Conservation (phyloP, 1,139 yeast genomes). For the Kurtzmaniella quercitrusa region DNA sequence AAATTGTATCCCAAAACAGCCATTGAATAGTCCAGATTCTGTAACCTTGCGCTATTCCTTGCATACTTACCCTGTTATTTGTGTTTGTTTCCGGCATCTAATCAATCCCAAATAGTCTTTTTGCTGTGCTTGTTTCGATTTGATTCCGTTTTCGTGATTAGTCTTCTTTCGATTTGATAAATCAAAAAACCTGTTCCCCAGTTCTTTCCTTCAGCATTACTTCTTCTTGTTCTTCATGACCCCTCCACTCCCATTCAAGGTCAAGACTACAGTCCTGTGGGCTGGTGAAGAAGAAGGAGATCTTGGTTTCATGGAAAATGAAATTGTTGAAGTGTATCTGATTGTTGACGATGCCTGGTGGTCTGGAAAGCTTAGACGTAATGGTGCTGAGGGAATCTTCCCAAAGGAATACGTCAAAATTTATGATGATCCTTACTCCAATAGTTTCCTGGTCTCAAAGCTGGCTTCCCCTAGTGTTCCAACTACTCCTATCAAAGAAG, state of each 20-base stretch:
- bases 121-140: background rate
- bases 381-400: slow-evolving; percentile 78
- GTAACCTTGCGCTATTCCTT: background rate
- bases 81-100: background rate
- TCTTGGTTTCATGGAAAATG: slow-evolving; percentile 91
- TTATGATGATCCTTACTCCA: slow-evolving; percentile 25
- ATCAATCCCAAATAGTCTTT: background rate
- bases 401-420: slow-evolving; percentile 83
- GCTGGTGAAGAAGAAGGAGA: slow-evolving; percentile 86
- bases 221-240: slow-evolving; percentile 4
- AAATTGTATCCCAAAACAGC: background rate
- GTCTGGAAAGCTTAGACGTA: slow-evolving; percentile 78
- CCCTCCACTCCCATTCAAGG: slow-evolving; percentile 61
- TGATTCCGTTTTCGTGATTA: background rate
- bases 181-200: background rate
- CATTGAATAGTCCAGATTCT: background rate
- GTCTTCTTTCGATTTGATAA: background rate
- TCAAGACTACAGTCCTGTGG: slow-evolving; percentile 82
- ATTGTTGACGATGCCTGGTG: slow-evolving; percentile 91
- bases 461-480: slow-evolving; percentile 2
- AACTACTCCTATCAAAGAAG: background rate
- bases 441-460: background rate
- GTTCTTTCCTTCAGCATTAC: background rate
- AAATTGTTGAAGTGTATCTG: slow-evolving; percentile 75
- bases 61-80: background rate